Conservation (phyloP, 169 alveolate species). For the Eimeria sp. region DNA sequence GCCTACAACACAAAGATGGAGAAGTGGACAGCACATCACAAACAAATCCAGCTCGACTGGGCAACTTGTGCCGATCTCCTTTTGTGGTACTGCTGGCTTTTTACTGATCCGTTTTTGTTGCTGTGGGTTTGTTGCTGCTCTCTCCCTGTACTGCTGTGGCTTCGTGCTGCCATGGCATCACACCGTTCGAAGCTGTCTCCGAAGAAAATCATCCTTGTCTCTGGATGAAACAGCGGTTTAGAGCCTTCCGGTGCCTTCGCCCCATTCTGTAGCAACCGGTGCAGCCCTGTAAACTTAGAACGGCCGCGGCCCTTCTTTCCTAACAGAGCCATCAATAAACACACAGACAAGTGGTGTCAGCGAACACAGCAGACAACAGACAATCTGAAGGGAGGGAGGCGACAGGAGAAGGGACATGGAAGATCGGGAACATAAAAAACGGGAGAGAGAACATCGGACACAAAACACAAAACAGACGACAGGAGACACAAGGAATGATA, state of each 20-base stretch:
- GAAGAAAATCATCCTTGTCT: slow-evolving; percentile 25
- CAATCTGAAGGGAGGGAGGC: neutral
- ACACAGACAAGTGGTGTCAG: neutral
- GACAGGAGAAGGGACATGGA: neutral
- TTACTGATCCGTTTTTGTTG: neutral
- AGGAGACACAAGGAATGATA: neutral
- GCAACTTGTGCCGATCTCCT: too few species aligned
- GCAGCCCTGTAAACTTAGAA: neutral
- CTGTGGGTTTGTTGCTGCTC: neutral
- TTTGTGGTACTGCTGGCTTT: too few species aligned
- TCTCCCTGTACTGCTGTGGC: neutral
- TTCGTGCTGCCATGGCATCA: neutral
- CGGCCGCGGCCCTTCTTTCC: slow-evolving; percentile 28
- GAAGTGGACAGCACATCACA: too few species aligned
- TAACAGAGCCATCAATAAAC: neutral
- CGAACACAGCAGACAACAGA: neutral
- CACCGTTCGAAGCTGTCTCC: slow-evolving; percentile 73
- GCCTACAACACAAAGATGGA: too few species aligned
- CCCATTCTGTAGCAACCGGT: neutral
- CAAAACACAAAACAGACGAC: neutral
- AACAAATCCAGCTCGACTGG: too few species aligned
- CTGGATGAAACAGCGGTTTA: neutral
- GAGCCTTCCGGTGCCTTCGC: neutral
- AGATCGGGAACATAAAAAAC: neutral
- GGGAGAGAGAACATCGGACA: neutral